Evolutionary conservation across 106 monocot genomes (phyloP), one percentile per base, ranked within the genome.

Genomic region (Acorus calamus): DNA sequence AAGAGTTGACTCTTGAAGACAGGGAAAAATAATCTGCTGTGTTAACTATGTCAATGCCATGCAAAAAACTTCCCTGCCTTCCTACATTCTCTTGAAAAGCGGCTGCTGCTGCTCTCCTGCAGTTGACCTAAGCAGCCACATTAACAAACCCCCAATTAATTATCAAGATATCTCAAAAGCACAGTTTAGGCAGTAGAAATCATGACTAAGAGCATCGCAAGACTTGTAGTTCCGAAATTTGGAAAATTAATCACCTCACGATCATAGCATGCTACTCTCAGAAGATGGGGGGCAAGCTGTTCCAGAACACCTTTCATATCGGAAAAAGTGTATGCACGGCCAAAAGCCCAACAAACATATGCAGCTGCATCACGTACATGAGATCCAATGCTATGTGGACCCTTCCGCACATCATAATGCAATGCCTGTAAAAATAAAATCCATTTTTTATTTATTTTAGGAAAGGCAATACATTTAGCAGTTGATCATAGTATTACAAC

Each of bases 61-160:
- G 84, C 28, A 83, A 83, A 81, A 91, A 98, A 52, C 60, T 52
- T 9, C 96, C 96, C 48, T 88, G 96, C 49, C 96, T 82, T 79
- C 96, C 96, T 67, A 98, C 87, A 85, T 98, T 98, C 77, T 98
- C 96, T 75, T 98, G 96, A 71, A 98, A 91, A 63, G 96, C 96
- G 74, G 96, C 96, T 43, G 96, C 91, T 74, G 96, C 91, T 56
- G 96, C 91, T 83, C 96, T 98, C 85, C 96, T 91, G 65, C 96
- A 98, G 63, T 98, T 98, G 50, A 98, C 96, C 96, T 98, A 72
- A 71, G 14, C 54, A 63, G 42, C 13, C 14, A 12, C 8, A 6
- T 14, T 7, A 14, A 50, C 8, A 42, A 60, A 7, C 9, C 28
- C 6, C 7, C 44, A 5, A 60, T 8, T 6, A 5, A 42, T 43